Evolutionary conservation across 192 early-diverging fungal genomes (phyloP).

Genomic region (Phycomyces nitens): DNA sequence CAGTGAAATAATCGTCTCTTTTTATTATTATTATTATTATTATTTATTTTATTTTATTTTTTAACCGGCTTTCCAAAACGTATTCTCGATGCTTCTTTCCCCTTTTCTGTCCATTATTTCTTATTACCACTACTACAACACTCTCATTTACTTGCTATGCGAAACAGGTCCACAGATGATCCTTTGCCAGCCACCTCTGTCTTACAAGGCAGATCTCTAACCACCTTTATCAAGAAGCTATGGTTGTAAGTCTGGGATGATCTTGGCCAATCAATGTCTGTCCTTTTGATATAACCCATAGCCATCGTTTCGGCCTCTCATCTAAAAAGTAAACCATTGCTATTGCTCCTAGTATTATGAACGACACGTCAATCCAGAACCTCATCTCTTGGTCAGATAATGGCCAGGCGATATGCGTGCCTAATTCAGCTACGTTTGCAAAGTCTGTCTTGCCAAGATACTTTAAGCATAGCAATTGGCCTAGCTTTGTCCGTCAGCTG

Average conservation of each 20-base stretch:
- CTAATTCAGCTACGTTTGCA: conserved; percentile 16
- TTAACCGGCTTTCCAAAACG: neutral
- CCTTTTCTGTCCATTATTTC: neutral
- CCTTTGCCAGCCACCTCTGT: neutral
- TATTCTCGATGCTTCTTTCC: neutral
- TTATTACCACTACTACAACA: neutral
- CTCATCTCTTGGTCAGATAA: conserved; percentile 24
- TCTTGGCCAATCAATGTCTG: neutral
- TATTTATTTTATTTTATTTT: neutral
- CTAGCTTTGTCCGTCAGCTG: conserved; percentile 24
- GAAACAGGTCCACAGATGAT: neutral
- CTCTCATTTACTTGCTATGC: neutral
- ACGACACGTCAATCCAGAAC: conserved; percentile 10
- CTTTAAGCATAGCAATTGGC: conserved; percentile 28
- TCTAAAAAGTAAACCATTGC: neutral
- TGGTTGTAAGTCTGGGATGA: neutral
- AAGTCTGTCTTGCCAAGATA: conserved; percentile 19
- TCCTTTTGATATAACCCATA: neutral
- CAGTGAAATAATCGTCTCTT: neutral
- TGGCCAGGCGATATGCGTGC: conserved; percentile 15
- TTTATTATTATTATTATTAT: neutral
- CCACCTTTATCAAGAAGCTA: neutral
- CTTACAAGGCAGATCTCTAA: neutral
- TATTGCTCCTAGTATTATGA: conserved; percentile 13
- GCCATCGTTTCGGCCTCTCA: neutral